Percentiles rank a stretch among this genome's conserved stretches.
These are phyloP conservation scores for Mycena alexandri DNA, from an alignment of 768 basidiomycete species.

Conservation along the genomic window DNA sequence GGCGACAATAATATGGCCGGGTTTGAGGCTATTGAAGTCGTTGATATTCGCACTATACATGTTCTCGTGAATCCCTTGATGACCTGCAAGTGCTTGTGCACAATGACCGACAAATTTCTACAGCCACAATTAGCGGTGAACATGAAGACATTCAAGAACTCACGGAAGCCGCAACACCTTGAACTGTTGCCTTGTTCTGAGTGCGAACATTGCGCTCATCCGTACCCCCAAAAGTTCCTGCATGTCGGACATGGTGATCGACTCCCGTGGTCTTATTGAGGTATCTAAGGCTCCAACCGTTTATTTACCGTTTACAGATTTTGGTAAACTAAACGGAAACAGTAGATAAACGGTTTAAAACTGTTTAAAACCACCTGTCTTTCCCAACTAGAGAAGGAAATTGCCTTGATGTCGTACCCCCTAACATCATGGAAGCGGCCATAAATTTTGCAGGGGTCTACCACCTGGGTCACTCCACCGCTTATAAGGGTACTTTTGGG, in stretches of 20 bases:
- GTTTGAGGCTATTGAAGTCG: not conserved
- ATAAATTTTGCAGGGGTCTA: too few relatives aligned
- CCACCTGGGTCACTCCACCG: too few relatives aligned
- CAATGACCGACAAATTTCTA: conserved; percentile 14
- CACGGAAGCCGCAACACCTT: conserved; percentile 23
- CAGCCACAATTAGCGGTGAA: not conserved
- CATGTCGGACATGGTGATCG: conserved; percentile 10
- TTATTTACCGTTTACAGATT: too few relatives aligned
- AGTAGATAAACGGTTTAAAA: too few relatives aligned
- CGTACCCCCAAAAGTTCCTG: too few relatives aligned
- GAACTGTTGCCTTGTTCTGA: conserved; percentile 23
- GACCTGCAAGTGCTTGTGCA: not conserved
- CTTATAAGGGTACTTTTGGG: too few relatives aligned
- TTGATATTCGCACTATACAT: conserved; percentile 21
- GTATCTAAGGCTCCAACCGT: not conserved
- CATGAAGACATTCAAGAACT: not conserved
- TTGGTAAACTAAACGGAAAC: too few relatives aligned
- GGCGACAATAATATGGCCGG: conserved; percentile 18
- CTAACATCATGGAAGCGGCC: too few relatives aligned
- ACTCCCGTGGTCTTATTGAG: conserved; percentile 25
- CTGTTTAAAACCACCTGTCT: too few relatives aligned
- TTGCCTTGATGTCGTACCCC: too few relatives aligned
- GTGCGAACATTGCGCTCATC: too few relatives aligned
- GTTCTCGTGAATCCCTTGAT: conserved; percentile 24
- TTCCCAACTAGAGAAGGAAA: too few relatives aligned